Base-by-base conservation (phyloP, 345 rosid species). In the Citrus australasica region DNA sequence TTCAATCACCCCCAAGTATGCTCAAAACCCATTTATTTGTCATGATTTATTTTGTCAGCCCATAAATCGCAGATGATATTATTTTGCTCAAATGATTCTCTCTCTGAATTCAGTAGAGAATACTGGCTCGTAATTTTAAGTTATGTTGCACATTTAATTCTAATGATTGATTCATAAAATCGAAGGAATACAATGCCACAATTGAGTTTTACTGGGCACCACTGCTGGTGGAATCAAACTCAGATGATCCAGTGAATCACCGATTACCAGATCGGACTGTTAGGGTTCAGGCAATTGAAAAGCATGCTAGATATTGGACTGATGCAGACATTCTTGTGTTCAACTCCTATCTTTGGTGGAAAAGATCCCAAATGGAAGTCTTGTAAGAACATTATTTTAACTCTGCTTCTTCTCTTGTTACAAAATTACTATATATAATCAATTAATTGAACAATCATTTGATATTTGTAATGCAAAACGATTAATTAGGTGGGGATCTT, bases 331-430 rank as follows among this genome's bases (percentile, higher is more conserved):
- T 89, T 53, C 88, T 96, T 33, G 86, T 96, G 25, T 94, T 94
- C 67, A 92, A 96, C 83, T 88, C 98, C 6, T 96, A 94, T 69
- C 88, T 92, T 28, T 96, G 99, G 99, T 94, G 99, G 99, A 92
- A 92, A 86, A 84, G 82, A 67, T 79, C 89, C 66, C 48, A 75
- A 64, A 96, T 96, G 86, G 91, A 89, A 78, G 89, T 92, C 46
- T 40, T 94, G 98, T 96, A 83, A 94, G 98, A 79, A 65, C 72
- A 69, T 62, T 56, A 25, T 67, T 28, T 19, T n/a, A 25, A 13
- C 32, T 6, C 7, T 46, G 51, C 51, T 53, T 17, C 58, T 16
- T 53, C 58, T 17, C 58, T 17, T 53, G 22, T 17, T 53, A 53
- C n/a, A 17, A 16, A 53, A 16, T 53, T 53, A 53, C 2, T 17